Evolutionary conservation across 257 asterid species (phyloP).

Genomic region (Solanum sitiens): DNA sequence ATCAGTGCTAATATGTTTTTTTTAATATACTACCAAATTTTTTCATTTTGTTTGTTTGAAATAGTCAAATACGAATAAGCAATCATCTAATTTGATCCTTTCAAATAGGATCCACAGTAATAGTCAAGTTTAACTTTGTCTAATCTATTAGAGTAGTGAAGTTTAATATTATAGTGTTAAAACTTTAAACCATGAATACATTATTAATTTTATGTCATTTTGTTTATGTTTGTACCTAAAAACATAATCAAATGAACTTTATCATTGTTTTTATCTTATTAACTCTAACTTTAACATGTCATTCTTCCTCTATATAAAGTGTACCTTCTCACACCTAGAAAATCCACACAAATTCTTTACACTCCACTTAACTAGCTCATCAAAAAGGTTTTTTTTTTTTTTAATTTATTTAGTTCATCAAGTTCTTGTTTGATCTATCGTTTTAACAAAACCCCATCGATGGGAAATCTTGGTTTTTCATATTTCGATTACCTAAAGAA

Average conservation of each 20-base stretch:
- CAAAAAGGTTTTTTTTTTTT: neutral
- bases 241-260: neutral
- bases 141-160: neutral
- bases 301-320: neutral
- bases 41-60: neutral
- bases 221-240: neutral
- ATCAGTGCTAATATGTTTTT: neutral
- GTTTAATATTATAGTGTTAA: neutral
- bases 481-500: slow-evolving; percentile 10
- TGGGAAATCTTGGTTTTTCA: neutral
- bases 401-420: neutral
- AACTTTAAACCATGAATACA: neutral
- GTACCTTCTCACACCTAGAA: neutral
- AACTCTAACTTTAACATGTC: neutral
- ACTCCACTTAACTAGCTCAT: neutral
- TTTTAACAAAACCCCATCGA: neutral
- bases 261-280: neutral
- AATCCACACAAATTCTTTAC: neutral
- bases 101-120: neutral
- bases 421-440: neutral
- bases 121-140: neutral
- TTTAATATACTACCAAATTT: neutral
- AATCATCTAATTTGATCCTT: neutral
- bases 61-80: neutral
- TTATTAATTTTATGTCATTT: neutral